phyloP scores from a whole-genome alignment of 805 yeast species.

The Metschnikowia anglica region DNA sequence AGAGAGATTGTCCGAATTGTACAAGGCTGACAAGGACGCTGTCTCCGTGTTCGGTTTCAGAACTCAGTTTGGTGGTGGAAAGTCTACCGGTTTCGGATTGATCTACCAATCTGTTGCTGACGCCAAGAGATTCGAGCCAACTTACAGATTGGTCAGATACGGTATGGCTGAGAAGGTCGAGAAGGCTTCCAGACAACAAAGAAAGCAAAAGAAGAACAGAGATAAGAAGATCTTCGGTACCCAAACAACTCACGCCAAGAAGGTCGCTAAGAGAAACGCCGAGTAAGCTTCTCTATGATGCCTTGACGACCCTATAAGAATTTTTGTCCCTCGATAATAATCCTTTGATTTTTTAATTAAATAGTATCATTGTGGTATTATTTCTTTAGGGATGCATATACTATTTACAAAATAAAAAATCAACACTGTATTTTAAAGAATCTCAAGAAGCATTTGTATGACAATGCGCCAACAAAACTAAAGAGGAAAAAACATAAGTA shows the following conservation, averaged over 20 bases:
- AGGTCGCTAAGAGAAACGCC: conserved; percentile 85
- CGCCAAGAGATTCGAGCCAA: conserved; percentile 98
- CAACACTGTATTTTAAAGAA: conserved; percentile 18
- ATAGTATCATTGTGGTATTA: conserved; percentile 22
- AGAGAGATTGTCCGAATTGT: conserved; percentile 82
- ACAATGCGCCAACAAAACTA: neutral
- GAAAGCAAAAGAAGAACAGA: conserved; percentile 99
- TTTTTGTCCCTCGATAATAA: conserved; percentile 18
- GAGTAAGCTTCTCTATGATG: conserved; percentile 48
- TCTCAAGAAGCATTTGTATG: neutral
- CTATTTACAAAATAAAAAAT: conserved; percentile 24
- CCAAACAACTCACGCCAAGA: conserved; percentile 90
- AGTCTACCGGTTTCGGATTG: conserved; percentile 98
- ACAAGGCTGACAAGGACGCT: conserved; percentile 91
- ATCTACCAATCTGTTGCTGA: conserved; percentile 97
- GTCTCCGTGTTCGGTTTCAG: conserved; percentile 99
- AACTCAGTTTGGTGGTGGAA: conserved; percentile 99
- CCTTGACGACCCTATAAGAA: conserved; percentile 23
- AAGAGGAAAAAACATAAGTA: neutral
- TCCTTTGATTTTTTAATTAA: conserved; percentile 19
- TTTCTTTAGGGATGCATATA: conserved; percentile 25
- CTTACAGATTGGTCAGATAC: conserved; percentile 98
- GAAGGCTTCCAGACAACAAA: conserved; percentile 98
- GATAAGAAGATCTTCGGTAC: conserved; percentile 99
- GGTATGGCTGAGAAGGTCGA: conserved; percentile 96